Percentiles rank a stretch among this genome's conserved stretches.
Evolutionary conservation across 192 early-diverging fungal genomes (phyloP).

Genomic region (Podila minutissima): DNA sequence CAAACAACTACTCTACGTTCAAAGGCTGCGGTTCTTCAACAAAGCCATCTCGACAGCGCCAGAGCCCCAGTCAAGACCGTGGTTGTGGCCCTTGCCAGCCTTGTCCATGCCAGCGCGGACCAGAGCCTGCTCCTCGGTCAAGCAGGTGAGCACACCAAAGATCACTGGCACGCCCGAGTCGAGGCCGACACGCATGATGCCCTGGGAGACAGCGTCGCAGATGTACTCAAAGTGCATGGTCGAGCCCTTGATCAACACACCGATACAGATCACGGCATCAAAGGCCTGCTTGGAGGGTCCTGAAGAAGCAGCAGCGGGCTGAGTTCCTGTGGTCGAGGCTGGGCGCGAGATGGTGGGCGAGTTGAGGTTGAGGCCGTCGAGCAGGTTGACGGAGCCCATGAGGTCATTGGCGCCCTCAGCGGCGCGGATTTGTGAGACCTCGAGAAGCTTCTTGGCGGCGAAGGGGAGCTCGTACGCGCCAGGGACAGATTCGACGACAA

Average conservation of each 20-base stretch:
- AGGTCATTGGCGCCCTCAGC: slow-evolving; percentile 64
- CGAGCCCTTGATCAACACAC: slow-evolving; percentile 98
- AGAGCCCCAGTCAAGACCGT: slow-evolving; percentile 94
- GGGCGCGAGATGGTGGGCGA: slow-evolving; percentile 18
- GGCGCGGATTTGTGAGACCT: slow-evolving; percentile 70
- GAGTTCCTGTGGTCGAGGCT: slow-evolving; percentile 13
- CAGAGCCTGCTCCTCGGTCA: slow-evolving; percentile 94
- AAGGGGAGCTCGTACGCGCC: slow-evolving; percentile 97
- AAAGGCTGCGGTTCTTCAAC: slow-evolving; percentile 63
- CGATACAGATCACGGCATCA: slow-evolving; percentile 94
- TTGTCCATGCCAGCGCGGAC: slow-evolving; percentile 77
- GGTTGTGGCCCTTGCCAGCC: slow-evolving; percentile 86
- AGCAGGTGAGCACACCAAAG: slow-evolving; percentile 96
- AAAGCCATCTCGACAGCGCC: slow-evolving; percentile 97
- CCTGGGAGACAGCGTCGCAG: slow-evolving; percentile 91
- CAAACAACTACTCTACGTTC: not conserved
- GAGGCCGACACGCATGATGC: slow-evolving; percentile 96
- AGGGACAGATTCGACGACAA: slow-evolving; percentile 82
- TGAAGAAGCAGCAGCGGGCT: not conserved
- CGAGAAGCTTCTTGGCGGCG: slow-evolving; percentile 81
- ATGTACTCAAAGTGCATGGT: slow-evolving; percentile 99
- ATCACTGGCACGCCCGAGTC: slow-evolving; percentile 89
- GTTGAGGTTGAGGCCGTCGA: slow-evolving; percentile 51
- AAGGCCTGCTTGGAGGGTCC: slow-evolving; percentile 64
- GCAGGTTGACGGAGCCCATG: slow-evolving; percentile 54